Base-by-base conservation (phyloP, 257 asterid species). In the Mentha longifolia region DNA sequence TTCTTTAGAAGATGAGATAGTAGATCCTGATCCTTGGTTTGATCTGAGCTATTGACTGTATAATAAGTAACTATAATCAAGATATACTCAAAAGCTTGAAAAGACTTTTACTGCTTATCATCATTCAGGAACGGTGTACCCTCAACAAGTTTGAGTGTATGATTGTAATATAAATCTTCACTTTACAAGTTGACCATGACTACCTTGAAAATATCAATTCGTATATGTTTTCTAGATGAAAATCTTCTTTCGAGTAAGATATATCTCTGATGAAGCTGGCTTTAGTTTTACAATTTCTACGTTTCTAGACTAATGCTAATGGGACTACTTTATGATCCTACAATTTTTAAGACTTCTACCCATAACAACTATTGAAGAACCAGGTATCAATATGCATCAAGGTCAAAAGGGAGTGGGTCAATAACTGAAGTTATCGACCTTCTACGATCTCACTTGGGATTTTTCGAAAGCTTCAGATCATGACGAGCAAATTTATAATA, bases 31-130 rank as follows among this genome's bases (percentile, higher is more conserved):
- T 82, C 76, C 58, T 78, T 73, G 60, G 73, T 61, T 39, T 82
- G 79, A 64, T 78, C 83, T 13, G 86, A 78, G 77, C 61, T 72
- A 63, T 75, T 82, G 65, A 78, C 83, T 82, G 86, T 72, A 68
- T n/a, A n/a, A 72, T 41, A 58, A 19, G 50, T 50, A 20, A 58
- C 33, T 47, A 60, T 41, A 43, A 25, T 65, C 79, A 74, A 55
- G 70, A 67, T 42, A 41, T 5, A 54, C 33, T 50, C 43, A 65
- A 65, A 49, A 59, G 31, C 42, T 42, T 11, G 28, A 67, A 67
- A 59, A 19, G 35, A 54, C 1, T 67, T 31, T 37, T 39, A 52
- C 15, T 35, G 39, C 60, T 14, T 59, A n/a, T 19, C 52, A 20
- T 17, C 54, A 47, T 47, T 61, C 13, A 47, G 52, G 35, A 33